phyloP scores from a whole-genome alignment of 2,329 filamentous ascomycete genomes.

The Blastomyces percursus region DNA sequence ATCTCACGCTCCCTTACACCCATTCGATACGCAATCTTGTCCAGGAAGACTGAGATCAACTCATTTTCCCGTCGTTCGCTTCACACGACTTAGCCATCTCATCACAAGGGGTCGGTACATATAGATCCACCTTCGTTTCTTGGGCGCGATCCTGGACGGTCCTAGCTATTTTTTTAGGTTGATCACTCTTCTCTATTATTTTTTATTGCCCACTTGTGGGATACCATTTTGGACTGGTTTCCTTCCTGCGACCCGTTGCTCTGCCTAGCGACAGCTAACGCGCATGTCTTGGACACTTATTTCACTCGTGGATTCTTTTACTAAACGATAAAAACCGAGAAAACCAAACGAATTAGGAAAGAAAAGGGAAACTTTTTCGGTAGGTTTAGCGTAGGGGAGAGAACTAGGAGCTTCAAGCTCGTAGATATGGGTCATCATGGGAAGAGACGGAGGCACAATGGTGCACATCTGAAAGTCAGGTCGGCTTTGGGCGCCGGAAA shows the following conservation, averaged over 20 bases:
- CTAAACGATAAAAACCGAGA: background rate
- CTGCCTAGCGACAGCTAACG: background rate
- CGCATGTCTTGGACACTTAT: background rate
- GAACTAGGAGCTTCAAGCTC: background rate
- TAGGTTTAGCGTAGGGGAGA: background rate
- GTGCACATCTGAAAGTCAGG: background rate
- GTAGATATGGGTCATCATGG: constrained; percentile 10
- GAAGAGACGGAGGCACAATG: background rate
- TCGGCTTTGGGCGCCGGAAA: background rate
- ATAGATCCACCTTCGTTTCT: background rate
- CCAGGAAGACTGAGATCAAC: background rate
- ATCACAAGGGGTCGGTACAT: background rate
- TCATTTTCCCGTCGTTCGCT: background rate
- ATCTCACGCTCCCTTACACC: background rate
- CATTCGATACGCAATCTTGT: background rate
- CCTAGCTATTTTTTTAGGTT: background rate
- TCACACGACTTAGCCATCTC: background rate
- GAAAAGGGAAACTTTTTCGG: constrained; percentile 1
- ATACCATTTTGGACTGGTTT: background rate
- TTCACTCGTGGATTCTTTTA: background rate
- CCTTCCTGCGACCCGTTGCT: background rate
- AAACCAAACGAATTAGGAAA: background rate
- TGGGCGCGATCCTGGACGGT: background rate
- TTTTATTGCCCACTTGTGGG: background rate
- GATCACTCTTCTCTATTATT: background rate